A percentile compares a stretch with the other conserved stretches of the same genome.
These are phyloP conservation scores for Umbellularia californica DNA, from an alignment of 164 flowering plant genomes.

Conservation along the genomic window DNA sequence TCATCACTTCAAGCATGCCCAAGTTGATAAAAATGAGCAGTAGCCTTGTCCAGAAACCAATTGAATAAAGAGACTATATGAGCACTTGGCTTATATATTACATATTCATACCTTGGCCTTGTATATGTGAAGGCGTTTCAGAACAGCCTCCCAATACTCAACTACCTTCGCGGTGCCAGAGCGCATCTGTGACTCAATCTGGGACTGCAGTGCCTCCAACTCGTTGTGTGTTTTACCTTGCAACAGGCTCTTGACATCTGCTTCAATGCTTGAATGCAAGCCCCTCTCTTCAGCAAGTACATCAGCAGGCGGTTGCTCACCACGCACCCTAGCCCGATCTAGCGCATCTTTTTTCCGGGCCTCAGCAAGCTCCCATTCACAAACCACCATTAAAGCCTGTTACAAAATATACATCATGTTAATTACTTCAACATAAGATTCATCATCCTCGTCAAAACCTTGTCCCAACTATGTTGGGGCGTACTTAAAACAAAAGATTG, in stretches of 20 bases:
- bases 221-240: slow-evolving; percentile 66
- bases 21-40: not conserved
- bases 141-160: slow-evolving; percentile 95
- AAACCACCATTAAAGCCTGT: slow-evolving; percentile 90
- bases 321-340: slow-evolving; percentile 97
- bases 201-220: slow-evolving; percentile 53
- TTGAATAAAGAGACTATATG: not conserved
- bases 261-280: slow-evolving; percentile 82
- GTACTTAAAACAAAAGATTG: not conserved
- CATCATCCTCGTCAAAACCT: not conserved
- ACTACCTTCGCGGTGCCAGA: slow-evolving; percentile 93
- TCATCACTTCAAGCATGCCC: not conserved
- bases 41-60: not conserved
- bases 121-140: slow-evolving; percentile 85
- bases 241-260: slow-evolving; percentile 66
- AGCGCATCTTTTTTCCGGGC: slow-evolving; percentile 82
- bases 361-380: slow-evolving; percentile 96
- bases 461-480: not conserved
- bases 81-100: not conserved
- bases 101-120: slow-evolving; percentile 71
- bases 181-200: slow-evolving; percentile 73
- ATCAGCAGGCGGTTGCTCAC: slow-evolving; percentile 90
- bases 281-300: slow-evolving; percentile 96
- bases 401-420: slow-evolving; percentile 8
- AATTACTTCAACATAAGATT: not conserved